Conservation (phyloP, 2,329 filamentous ascomycete species). For the Plectosphaerella sp. region DNA sequence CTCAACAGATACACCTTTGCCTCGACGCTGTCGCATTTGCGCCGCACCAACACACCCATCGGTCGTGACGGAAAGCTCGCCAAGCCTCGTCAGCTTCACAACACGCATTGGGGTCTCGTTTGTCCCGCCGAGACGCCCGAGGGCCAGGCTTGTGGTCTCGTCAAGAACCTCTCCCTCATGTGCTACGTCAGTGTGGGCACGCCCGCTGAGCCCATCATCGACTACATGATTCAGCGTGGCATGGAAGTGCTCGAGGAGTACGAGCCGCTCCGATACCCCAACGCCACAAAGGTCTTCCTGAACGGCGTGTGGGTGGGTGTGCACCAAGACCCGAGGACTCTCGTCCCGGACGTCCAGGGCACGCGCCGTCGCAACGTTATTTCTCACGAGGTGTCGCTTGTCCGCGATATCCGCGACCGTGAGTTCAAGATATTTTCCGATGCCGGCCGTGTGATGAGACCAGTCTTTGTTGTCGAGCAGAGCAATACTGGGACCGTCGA, state of each 20-base stretch:
- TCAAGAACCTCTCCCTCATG: slow-evolving; percentile 98
- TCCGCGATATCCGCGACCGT: slow-evolving; percentile 92
- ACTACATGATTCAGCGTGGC: slow-evolving; percentile 92
- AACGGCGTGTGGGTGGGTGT: slow-evolving; percentile 98
- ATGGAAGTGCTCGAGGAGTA: slow-evolving; percentile 98
- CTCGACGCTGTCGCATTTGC: slow-evolving; percentile 92
- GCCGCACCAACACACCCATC: slow-evolving; percentile 95
- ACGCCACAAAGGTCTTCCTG: slow-evolving; percentile 96
- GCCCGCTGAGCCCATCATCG: slow-evolving; percentile 81
- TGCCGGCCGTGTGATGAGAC: slow-evolving; percentile 89
- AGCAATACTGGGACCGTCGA: slow-evolving; percentile 56
- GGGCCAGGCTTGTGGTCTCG: slow-evolving; percentile 94
- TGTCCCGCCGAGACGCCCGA: slow-evolving; percentile 97
- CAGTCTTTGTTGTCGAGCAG: slow-evolving; percentile 90
- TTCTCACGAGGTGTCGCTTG: slow-evolving; percentile 87
- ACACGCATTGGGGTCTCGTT: slow-evolving; percentile 97
- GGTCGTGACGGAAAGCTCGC: slow-evolving; percentile 97
- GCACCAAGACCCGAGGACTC: slow-evolving; percentile 79
- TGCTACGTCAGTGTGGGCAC: slow-evolving; percentile 97
- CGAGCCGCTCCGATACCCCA: slow-evolving; percentile 76
- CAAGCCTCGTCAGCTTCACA: slow-evolving; percentile 95
- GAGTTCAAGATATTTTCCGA: slow-evolving; percentile 99
- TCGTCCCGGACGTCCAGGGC: slow-evolving; percentile 74
- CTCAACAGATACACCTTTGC: slow-evolving; percentile 96
- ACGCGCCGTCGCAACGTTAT: slow-evolving; percentile 79